Conservation (phyloP, 768 basidiomycete species). For the Podaxis sp. region DNA sequence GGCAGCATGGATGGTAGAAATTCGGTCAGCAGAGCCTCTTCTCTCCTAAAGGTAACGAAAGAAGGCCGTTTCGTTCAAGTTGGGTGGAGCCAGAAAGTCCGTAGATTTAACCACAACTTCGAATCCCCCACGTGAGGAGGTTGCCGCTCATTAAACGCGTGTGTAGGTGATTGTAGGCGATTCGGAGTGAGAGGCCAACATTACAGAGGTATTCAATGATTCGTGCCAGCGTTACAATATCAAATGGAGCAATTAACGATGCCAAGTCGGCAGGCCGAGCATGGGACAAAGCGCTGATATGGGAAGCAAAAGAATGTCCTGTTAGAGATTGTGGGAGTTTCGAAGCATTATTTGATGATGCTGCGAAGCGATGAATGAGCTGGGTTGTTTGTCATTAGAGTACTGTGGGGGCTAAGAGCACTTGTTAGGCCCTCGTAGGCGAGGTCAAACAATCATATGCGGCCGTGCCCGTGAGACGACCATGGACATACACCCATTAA, state of each 20-base stretch:
- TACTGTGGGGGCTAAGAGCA: not conserved
- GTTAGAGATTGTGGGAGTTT: not conserved
- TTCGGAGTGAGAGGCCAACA: not conserved
- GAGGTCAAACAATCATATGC: not conserved
- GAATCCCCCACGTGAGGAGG: not conserved
- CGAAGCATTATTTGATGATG: not conserved
- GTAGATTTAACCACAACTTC: not conserved
- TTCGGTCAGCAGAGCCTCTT: not conserved
- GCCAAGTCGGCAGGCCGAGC: not conserved
- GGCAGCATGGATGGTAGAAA: not conserved
- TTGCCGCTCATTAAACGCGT: not conserved
- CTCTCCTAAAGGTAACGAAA: not conserved
- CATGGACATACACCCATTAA: not conserved
- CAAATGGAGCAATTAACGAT: not conserved
- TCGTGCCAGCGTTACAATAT: not conserved
- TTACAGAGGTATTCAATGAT: not conserved
- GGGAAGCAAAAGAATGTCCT: not conserved
- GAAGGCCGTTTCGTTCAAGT: not conserved
- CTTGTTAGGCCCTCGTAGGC: not conserved
- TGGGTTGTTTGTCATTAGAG: not conserved
- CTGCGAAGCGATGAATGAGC: not conserved
- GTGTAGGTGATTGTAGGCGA: not conserved
- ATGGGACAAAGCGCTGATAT: not conserved
- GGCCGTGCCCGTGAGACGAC: not conserved
- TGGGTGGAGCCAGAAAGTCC: slow-evolving; percentile 2